These are phyloP conservation scores for Talaromyces nanjingensis DNA, from an alignment of 495 filamentous ascomycete species.

Conservation along the genomic window DNA sequence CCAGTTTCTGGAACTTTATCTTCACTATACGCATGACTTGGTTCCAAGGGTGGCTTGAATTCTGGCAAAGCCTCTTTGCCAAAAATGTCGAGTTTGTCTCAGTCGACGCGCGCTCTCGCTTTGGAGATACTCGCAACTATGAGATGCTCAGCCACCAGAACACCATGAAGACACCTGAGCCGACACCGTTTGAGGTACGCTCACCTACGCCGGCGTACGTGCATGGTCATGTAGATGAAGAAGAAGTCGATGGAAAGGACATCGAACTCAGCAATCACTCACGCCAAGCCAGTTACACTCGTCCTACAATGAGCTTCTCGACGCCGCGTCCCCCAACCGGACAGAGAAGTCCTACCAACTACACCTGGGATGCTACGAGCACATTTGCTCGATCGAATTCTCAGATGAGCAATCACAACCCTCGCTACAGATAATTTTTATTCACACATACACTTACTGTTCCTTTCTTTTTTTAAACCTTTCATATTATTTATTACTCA, in stretches of 20 bases:
- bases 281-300: slow-evolving; percentile 30
- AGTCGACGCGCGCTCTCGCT: slow-evolving; percentile 64
- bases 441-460: slow-evolving; percentile 4
- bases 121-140: slow-evolving; percentile 63
- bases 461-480: neutral
- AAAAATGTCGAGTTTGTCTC: slow-evolving; percentile 72
- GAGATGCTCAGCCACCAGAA: slow-evolving; percentile 60
- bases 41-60: slow-evolving; percentile 73
- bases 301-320: slow-evolving; percentile 54
- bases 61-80: slow-evolving; percentile 43
- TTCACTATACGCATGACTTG: slow-evolving; percentile 77
- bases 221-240: slow-evolving; percentile 26
- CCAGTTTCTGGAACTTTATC: slow-evolving; percentile 77
- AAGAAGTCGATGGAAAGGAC: slow-evolving; percentile 42
- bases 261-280: slow-evolving; percentile 14
- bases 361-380: slow-evolving; percentile 33
- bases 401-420: slow-evolving; percentile 11
- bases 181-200: slow-evolving; percentile 33
- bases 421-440: slow-evolving; percentile 14
- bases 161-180: slow-evolving; percentile 35
- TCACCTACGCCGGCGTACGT: slow-evolving; percentile 30
- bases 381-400: slow-evolving; percentile 26
- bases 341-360: slow-evolving; percentile 12
- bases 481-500: neutral
- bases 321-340: slow-evolving; percentile 46